Evolutionary conservation across 1,284 basidiomycete species (phyloP).

Genomic region (Melampsora larici-populina): DNA sequence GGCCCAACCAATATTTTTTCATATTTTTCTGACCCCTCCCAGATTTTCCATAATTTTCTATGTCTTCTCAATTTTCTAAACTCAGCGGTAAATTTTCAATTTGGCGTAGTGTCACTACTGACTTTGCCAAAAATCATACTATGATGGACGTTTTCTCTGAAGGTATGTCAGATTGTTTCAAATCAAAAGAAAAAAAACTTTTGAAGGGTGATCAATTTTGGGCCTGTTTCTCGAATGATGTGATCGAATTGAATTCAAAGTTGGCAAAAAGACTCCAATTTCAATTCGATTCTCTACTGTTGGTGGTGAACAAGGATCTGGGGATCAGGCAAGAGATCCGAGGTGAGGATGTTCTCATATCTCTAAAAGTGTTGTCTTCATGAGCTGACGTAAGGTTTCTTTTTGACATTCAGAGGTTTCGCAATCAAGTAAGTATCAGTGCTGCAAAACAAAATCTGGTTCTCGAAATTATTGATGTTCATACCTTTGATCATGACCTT

Average conservation of each 20-base stretch:
- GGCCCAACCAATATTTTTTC: too few species aligned
- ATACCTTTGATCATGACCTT: neutral
- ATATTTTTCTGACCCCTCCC: too few species aligned
- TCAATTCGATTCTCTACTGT: constrained; percentile 58
- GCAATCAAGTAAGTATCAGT: constrained; percentile 22
- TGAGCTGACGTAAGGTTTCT: neutral
- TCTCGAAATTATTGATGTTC: neutral
- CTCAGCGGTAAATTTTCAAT: too few species aligned
- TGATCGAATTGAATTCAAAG: constrained; percentile 38
- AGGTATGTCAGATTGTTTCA: too few species aligned
- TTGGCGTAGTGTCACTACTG: too few species aligned
- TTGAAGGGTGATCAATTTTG: neutral
- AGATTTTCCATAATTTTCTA: too few species aligned
- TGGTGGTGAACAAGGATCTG: constrained; percentile 66
- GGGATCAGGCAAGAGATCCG: neutral
- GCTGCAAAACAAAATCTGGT: neutral
- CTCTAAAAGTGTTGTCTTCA: neutral
- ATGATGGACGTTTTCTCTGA: constrained; percentile 23
- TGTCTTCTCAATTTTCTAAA: too few species aligned
- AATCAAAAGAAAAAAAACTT: neutral
- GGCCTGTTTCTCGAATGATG: neutral
- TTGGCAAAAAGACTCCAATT: constrained; percentile 50
- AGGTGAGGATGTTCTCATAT: neutral
- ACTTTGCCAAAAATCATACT: constrained; percentile 13
- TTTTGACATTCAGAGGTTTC: constrained; percentile 14